These are phyloP conservation scores for Gleditsia sinensis DNA, from an alignment of 306 rosid genomes.

Conservation along the genomic window DNA sequence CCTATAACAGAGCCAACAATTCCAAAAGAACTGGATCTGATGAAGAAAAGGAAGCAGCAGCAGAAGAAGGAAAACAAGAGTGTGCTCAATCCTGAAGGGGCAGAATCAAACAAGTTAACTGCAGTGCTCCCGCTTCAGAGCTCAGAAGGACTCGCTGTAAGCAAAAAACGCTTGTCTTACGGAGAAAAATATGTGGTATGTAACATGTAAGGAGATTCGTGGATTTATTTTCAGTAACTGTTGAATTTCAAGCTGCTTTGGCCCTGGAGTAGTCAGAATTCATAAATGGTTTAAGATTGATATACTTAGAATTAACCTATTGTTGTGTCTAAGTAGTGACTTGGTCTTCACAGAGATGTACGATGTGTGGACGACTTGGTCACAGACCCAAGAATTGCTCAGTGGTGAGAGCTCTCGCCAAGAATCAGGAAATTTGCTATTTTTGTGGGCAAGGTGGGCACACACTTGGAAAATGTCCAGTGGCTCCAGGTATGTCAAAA, in stretches of 20 bases:
- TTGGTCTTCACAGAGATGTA: constrained; percentile 55
- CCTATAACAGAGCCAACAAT: constrained; percentile 33
- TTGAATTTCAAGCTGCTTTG: constrained; percentile 2
- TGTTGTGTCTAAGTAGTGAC: constrained; percentile 4
- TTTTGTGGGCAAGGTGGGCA: constrained; percentile 81
- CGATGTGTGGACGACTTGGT: constrained; percentile 55
- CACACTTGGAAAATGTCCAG: constrained; percentile 59
- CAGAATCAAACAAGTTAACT: neutral
- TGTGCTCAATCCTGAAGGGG: neutral
- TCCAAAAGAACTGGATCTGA: constrained; percentile 19
- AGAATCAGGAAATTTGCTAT: constrained; percentile 56
- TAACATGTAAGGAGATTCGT: constrained; percentile 18
- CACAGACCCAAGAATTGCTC: constrained; percentile 56
- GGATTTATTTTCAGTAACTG: neutral
- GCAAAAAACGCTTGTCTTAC: constrained; percentile 1
- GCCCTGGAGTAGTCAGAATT: neutral
- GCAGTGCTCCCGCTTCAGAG: too few relatives aligned
- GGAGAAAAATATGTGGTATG: constrained; percentile 58
- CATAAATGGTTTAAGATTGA: constrained; percentile 13
- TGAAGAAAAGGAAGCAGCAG: neutral
- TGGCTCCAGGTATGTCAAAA: constrained; percentile 56
- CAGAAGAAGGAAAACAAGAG: neutral
- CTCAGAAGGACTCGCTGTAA: constrained; percentile 26
- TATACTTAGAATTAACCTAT: neutral
- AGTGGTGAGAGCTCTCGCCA: constrained; percentile 32